phyloP scores from a whole-genome alignment of 768 basidiomycete species.

The Lactarius evosmus region DNA sequence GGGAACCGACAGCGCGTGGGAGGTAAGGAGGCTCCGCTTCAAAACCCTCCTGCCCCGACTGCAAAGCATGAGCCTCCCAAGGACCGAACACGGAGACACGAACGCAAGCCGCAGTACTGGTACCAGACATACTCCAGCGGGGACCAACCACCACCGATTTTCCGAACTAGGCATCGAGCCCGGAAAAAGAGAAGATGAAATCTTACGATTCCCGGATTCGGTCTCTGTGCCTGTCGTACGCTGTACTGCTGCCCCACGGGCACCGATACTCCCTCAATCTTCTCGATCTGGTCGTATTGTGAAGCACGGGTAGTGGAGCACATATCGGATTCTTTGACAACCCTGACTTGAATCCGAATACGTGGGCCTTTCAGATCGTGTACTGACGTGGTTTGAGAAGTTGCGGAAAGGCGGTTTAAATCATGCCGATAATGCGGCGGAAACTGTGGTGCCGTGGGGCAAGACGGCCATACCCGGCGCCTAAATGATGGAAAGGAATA shows the following conservation, averaged over 20 bases:
- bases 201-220: background rate
- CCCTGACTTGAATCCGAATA: slow-evolving; percentile 2
- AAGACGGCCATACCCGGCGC: background rate
- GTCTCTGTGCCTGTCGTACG: background rate
- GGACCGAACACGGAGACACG: slow-evolving; percentile 9
- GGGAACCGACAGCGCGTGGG: slow-evolving; percentile 4
- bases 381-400: background rate
- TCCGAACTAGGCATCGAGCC: background rate
- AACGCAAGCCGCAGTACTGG: background rate
- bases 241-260: slow-evolving; percentile 7
- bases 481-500: background rate
- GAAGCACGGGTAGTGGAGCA: background rate
- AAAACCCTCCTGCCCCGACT: slow-evolving; percentile 12
- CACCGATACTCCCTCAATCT: background rate
- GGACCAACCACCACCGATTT: background rate
- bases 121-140: background rate
- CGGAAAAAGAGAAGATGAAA: background rate
- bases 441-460: background rate
- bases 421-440: background rate
- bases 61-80: background rate
- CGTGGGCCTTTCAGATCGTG: background rate
- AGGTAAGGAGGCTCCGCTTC: background rate
- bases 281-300: background rate
- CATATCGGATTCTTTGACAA: background rate
- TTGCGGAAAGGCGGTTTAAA: background rate